Conservation (phyloP, 1,284 basidiomycete species). For the Phellopilus nigrolimitatus region DNA sequence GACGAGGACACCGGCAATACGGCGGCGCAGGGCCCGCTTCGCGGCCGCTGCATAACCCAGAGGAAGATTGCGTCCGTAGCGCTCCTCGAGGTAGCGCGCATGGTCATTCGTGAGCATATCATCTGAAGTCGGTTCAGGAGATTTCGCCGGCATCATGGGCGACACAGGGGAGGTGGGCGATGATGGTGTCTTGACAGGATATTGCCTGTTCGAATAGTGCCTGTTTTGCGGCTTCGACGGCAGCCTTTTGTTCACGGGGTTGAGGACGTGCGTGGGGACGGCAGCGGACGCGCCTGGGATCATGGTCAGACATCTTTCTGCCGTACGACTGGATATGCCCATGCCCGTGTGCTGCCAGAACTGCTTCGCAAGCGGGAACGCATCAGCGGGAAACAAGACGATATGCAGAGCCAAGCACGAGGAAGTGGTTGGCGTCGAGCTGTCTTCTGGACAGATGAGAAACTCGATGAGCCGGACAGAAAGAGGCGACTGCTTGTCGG, state of each 20-base stretch:
- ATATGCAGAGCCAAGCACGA: constrained; percentile 65
- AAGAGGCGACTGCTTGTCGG: constrained; percentile 37
- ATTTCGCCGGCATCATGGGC: constrained; percentile 10
- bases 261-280: constrained; percentile 27
- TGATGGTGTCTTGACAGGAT: constrained; percentile 43
- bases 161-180: constrained; percentile 23
- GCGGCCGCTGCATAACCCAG: constrained; percentile 68
- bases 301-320: constrained; percentile 76
- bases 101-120: constrained; percentile 16
- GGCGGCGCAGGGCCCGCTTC: constrained; percentile 80
- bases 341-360: constrained; percentile 97
- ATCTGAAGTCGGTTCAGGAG: constrained; percentile 15
- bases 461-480: constrained; percentile 70
- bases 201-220: constrained; percentile 72
- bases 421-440: constrained; percentile 26
- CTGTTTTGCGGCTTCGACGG: constrained; percentile 47
- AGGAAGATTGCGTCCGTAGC: constrained; percentile 92
- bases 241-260: constrained; percentile 26
- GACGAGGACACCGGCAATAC: constrained; percentile 86
- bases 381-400: constrained; percentile 69
- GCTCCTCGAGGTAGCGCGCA: constrained; percentile 78
- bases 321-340: constrained; percentile 85
- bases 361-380: constrained; percentile 73
- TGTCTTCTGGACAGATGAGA: constrained; percentile 59
- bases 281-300: constrained; percentile 41